Evolutionary conservation across 495 filamentous ascomycete genomes (phyloP).

Genomic region (Talaromyces nanjingensis): DNA sequence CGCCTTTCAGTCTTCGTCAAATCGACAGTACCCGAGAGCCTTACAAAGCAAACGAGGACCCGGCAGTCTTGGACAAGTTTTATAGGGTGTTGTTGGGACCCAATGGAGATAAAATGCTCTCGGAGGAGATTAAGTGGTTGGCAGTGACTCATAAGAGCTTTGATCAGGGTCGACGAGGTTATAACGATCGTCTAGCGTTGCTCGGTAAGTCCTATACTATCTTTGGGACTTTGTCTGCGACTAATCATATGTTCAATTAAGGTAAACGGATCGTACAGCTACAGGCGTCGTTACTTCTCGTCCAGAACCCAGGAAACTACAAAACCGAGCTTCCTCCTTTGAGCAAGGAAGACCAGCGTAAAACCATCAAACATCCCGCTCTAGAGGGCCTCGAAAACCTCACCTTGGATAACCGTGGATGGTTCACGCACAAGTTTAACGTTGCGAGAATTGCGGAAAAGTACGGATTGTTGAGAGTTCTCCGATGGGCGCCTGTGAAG

Average conservation of each 20-base stretch:
- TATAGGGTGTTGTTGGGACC: conserved; percentile 66
- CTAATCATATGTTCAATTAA: conserved; percentile 5
- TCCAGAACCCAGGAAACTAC: conserved; percentile 37
- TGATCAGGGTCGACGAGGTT: conserved; percentile 87
- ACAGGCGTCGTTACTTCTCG: conserved; percentile 66
- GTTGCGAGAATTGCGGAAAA: conserved; percentile 57
- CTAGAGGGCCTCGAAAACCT: conserved; percentile 68
- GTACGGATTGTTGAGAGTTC: conserved; percentile 63
- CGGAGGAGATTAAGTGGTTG: conserved; percentile 92
- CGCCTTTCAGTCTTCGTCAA: conserved; percentile 50
- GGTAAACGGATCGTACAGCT: conserved; percentile 76
- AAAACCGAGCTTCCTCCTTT: conserved; percentile 14
- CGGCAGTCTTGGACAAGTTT: conserved; percentile 61
- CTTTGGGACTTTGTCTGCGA: neutral
- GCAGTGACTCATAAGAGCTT: conserved; percentile 98
- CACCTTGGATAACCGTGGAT: conserved; percentile 36
- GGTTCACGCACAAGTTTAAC: conserved; percentile 50
- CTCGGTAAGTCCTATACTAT: conserved; percentile 54
- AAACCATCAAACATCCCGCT: conserved; percentile 66
- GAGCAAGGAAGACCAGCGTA: conserved; percentile 40
- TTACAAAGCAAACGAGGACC: conserved; percentile 70
- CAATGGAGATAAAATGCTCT: conserved; percentile 62
- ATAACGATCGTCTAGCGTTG: conserved; percentile 88
- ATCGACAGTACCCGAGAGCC: conserved; percentile 38
- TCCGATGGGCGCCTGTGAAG: conserved; percentile 80